A percentile compares a stretch with the other conserved stretches of the same genome.
phyloP scores from a whole-genome alignment of 2,329 filamentous ascomycete species.

The Blastomyces parvus region DNA sequence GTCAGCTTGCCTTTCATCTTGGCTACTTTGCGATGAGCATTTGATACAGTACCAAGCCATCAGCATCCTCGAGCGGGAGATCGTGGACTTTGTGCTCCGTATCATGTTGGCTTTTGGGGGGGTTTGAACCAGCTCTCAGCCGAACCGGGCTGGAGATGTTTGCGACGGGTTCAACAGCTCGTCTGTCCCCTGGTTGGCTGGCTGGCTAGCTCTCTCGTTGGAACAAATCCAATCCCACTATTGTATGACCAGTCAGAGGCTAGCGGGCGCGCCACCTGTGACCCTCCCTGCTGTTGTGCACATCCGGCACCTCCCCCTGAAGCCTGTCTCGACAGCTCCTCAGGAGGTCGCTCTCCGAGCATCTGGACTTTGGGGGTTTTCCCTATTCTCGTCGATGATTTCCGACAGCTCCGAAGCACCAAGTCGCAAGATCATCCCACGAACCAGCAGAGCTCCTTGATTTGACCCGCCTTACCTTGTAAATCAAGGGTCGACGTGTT shows the following conservation, averaged over 20 bases:
- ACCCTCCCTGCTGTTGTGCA: neutral
- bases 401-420: neutral
- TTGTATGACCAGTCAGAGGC: neutral
- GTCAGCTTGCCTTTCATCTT: neutral
- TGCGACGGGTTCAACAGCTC: neutral
- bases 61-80: neutral
- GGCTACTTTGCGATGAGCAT: neutral
- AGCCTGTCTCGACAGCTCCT: neutral
- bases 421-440: neutral
- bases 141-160: neutral
- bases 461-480: neutral
- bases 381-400: neutral
- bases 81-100: neutral
- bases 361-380: neutral
- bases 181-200: neutral
- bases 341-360: too few relatives aligned
- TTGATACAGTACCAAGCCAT: neutral
- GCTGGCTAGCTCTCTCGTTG: neutral
- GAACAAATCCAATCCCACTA: neutral
- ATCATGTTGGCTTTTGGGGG: neutral
- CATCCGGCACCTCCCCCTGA: neutral
- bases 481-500: neutral
- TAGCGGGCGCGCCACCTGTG: neutral
- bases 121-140: neutral
- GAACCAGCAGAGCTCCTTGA: neutral